Conservation (phyloP, 257 asterid genomes). For the Osmanthus fragrans region DNA sequence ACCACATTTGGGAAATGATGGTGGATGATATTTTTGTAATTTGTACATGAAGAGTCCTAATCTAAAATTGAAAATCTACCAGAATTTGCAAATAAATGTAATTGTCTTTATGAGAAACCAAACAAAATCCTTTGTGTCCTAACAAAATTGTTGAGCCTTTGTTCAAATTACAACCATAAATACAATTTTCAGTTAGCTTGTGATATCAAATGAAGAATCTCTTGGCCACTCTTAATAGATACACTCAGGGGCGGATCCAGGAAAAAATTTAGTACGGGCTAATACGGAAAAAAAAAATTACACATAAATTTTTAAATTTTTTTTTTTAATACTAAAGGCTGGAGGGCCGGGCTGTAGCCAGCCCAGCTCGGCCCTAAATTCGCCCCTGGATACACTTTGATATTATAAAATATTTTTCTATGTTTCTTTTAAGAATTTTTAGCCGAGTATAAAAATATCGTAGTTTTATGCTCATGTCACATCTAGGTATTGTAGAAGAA, state of each 20-base stretch:
- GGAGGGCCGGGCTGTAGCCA: no score
- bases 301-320: no score
- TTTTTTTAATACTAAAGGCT: no score
- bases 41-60: slow-evolving; percentile 45
- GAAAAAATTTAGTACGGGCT: no score
- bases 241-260: no score
- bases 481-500: no score
- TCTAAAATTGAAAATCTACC: slow-evolving; percentile 42
- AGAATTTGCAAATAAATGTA: slow-evolving; percentile 31
- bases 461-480: no score
- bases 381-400: no score
- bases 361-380: no score
- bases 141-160: slow-evolving; percentile 28
- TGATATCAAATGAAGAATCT: slow-evolving; percentile 5
- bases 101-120: slow-evolving; percentile 27
- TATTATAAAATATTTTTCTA: background rate
- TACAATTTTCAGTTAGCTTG: slow-evolving; percentile 26
- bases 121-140: slow-evolving; percentile 34
- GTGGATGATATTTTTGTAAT: slow-evolving; percentile 12
- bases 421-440: no score
- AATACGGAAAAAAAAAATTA: no score
- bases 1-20: slow-evolving; percentile 44
- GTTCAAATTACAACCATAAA: slow-evolving; percentile 35
- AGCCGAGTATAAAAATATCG: no score
- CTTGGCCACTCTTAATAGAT: background rate